A percentile compares a stretch with the other conserved stretches of the same genome.
Conservation (phyloP, 2,329 filamentous ascomycete species). For the Colletotrichum gigasporum region DNA sequence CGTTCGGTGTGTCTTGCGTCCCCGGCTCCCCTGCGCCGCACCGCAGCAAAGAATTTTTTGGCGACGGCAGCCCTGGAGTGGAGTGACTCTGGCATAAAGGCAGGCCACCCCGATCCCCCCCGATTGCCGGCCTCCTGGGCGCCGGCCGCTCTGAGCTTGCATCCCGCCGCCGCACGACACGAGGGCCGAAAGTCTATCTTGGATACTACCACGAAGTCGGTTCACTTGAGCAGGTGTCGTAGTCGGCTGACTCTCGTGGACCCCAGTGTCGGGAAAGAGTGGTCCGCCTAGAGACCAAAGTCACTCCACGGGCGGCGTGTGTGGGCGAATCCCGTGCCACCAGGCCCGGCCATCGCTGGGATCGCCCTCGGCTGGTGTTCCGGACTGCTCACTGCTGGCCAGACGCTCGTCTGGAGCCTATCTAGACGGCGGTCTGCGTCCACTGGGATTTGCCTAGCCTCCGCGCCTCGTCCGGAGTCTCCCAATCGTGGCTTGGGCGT, state of each 20-base stretch:
- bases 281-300: conserved; percentile 14
- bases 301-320: conserved; percentile 23
- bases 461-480: conserved; percentile 7
- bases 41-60: conserved; percentile 12
- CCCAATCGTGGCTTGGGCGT: conserved; percentile 13
- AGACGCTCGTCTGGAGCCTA: conserved; percentile 6
- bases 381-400: neutral
- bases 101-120: conserved; percentile 23
- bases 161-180: conserved; percentile 19
- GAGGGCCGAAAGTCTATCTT: conserved; percentile 1
- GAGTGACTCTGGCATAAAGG: conserved; percentile 26
- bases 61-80: conserved; percentile 31
- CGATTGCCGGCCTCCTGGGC: conserved; percentile 12
- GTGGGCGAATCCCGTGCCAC: conserved; percentile 7
- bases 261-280: neutral
- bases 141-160: conserved; percentile 8
- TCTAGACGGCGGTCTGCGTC: conserved; percentile 1
- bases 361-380: neutral
- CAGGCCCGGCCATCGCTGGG: neutral
- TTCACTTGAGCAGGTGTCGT: conserved; percentile 22
- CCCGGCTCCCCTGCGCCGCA: too few relatives aligned
- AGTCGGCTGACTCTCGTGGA: conserved; percentile 19
- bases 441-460: conserved; percentile 9
- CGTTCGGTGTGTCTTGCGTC: conserved; percentile 7
- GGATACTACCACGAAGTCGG: conserved; percentile 10